Evolutionary conservation across 2,329 filamentous ascomycete genomes (phyloP).

Genomic region (Pezicula radicicola): DNA sequence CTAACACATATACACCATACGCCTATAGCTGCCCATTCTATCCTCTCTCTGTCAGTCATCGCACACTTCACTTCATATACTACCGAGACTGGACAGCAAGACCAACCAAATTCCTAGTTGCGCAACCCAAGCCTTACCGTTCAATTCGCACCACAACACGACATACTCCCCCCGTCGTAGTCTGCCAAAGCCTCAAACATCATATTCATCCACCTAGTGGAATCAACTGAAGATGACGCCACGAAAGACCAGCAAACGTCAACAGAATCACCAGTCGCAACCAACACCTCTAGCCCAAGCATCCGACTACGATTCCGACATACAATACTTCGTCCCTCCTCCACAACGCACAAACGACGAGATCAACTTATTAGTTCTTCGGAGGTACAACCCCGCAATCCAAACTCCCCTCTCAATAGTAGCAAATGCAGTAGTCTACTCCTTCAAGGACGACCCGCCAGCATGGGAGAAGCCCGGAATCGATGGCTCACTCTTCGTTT

Average conservation of each 20-base stretch:
- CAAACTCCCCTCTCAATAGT: slow-evolving; percentile 74
- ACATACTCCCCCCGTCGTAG: not conserved
- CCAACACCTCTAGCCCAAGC: slow-evolving; percentile 32
- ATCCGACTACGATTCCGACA: slow-evolving; percentile 52
- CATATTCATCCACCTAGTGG: not conserved
- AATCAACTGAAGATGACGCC: slow-evolving; percentile 29
- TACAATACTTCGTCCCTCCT: slow-evolving; percentile 28
- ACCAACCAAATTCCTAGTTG: too few relatives aligned
- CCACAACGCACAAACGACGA: slow-evolving; percentile 67
- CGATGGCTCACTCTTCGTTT: slow-evolving; percentile 88
- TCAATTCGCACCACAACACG: not conserved
- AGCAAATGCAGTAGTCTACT: slow-evolving; percentile 83
- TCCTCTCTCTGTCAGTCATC: too few relatives aligned
- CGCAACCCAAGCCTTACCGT: too few relatives aligned
- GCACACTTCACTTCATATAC: too few relatives aligned
- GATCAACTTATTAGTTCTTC: slow-evolving; percentile 82
- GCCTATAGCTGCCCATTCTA: too few relatives aligned
- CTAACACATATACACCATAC: too few relatives aligned
- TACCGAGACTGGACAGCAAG: too few relatives aligned
- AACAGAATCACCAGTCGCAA: slow-evolving; percentile 33
- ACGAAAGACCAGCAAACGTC: slow-evolving; percentile 30
- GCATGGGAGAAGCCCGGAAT: slow-evolving; percentile 83
- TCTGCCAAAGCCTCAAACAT: not conserved
- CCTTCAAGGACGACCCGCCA: slow-evolving; percentile 58
- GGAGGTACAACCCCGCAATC: slow-evolving; percentile 75